Percentiles rank a stretch among this genome's conserved stretches.
These are phyloP conservation scores for Rhodomyrtus tomentosa DNA, from an alignment of 345 rosid genomes.

Conservation along the genomic window DNA sequence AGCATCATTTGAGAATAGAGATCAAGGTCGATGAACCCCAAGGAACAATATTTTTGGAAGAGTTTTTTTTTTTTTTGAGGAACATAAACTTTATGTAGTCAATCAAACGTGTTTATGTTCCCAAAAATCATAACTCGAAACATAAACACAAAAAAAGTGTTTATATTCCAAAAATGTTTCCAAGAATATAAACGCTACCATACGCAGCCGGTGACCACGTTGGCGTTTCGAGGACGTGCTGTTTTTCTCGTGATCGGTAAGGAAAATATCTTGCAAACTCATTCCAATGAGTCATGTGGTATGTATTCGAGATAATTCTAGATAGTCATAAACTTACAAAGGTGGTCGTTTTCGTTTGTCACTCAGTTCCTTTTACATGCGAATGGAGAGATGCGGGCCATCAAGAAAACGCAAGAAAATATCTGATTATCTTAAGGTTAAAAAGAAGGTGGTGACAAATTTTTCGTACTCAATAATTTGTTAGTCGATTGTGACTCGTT, in stretches of 20 bases:
- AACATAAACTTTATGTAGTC: too few relatives aligned
- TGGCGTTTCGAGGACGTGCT: neutral
- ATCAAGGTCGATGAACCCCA: too few relatives aligned
- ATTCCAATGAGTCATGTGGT: neutral
- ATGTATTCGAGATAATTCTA: neutral
- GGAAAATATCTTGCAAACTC: neutral
- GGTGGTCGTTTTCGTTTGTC: neutral
- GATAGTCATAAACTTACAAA: neutral
- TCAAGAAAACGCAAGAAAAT: neutral
- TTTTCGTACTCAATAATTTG: neutral
- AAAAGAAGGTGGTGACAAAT: neutral
- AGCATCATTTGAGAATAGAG: too few relatives aligned
- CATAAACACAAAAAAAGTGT: too few relatives aligned
- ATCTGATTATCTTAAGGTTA: rapidly evolving
- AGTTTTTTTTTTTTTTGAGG: too few relatives aligned
- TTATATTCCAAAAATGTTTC: too few relatives aligned
- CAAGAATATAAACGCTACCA: too few relatives aligned
- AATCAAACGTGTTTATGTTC: too few relatives aligned
- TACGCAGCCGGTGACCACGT: too few relatives aligned
- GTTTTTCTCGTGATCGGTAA: neutral
- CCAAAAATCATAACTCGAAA: too few relatives aligned
- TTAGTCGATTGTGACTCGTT: neutral
- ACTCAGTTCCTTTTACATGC: neutral
- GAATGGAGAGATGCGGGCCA: neutral
- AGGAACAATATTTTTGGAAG: too few relatives aligned